Evolutionary conservation across 352 stramenopile genomes (phyloP).

Genomic region (Peronospora destructor): DNA sequence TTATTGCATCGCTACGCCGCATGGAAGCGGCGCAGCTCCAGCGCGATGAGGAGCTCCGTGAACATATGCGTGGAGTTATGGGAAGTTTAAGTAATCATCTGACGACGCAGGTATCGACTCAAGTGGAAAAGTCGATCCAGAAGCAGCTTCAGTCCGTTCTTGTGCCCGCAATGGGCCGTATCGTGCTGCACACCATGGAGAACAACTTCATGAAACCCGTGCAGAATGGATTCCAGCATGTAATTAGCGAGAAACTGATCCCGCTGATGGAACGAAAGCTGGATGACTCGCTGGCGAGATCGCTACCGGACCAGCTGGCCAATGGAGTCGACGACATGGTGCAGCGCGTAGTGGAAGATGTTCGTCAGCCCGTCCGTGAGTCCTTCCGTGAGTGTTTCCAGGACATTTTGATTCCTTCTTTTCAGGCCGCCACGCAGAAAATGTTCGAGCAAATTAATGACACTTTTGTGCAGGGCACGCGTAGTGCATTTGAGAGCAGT

Average conservation of each 20-base stretch:
- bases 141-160: constrained; percentile 79
- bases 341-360: constrained; percentile 67
- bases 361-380: constrained; percentile 71
- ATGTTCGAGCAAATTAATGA: constrained; percentile 88
- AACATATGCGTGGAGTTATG: constrained; percentile 62
- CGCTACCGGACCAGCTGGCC: constrained; percentile 52
- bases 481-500: constrained; percentile 52
- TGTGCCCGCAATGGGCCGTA: constrained; percentile 78
- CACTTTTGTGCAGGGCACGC: constrained; percentile 69
- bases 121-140: constrained; percentile 79
- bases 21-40: constrained; percentile 66
- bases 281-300: constrained; percentile 46
- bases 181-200: constrained; percentile 84
- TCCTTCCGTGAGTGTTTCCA: constrained; percentile 84
- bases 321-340: constrained; percentile 68
- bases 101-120: constrained; percentile 46
- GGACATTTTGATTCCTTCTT: constrained; percentile 81
- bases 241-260: constrained; percentile 65
- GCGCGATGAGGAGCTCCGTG: constrained; percentile 62
- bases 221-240: constrained; percentile 68
- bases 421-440: constrained; percentile 81
- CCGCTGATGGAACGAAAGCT: constrained; percentile 70
- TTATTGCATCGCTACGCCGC: constrained; percentile 53
- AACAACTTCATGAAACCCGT: constrained; percentile 87
- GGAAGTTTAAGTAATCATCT: constrained; percentile 50